Evolutionary conservation across 2,329 filamentous ascomycete species (phyloP).

Genomic region (Sporothrix pseudoabietina): DNA sequence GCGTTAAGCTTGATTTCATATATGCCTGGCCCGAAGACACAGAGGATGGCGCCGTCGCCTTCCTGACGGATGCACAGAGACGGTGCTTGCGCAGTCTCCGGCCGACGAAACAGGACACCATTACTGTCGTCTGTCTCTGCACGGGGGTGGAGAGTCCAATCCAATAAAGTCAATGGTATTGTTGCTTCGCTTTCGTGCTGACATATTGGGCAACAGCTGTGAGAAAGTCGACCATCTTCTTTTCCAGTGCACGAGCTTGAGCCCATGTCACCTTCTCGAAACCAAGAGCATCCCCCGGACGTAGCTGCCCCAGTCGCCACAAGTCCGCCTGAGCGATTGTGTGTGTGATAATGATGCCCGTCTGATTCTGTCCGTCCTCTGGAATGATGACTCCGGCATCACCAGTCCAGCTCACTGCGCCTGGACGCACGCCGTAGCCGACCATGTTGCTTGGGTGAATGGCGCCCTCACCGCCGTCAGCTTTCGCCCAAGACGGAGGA

Average conservation of each 20-base stretch:
- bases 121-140: neutral
- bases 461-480: constrained; percentile 29
- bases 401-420: constrained; percentile 43
- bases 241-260: neutral
- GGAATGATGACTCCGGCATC: constrained; percentile 44
- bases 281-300: constrained; percentile 37
- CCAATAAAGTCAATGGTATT: neutral
- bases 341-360: constrained; percentile 40
- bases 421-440: constrained; percentile 30
- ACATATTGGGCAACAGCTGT: neutral
- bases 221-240: neutral
- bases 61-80: neutral
- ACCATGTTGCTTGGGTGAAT: constrained; percentile 27
- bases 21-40: neutral
- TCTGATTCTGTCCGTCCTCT: constrained; percentile 41
- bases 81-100: neutral
- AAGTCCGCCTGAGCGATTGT: constrained; percentile 42
- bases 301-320: constrained; percentile 45
- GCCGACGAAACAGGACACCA: neutral
- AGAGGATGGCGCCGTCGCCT: neutral
- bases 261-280: neutral
- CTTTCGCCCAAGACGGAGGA: constrained; percentile 19
- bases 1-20: neutral
- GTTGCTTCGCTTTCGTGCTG: neutral
- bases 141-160: neutral